phyloP scores from a whole-genome alignment of 2,329 filamentous ascomycete genomes.

The Ophiostoma sp. region DNA sequence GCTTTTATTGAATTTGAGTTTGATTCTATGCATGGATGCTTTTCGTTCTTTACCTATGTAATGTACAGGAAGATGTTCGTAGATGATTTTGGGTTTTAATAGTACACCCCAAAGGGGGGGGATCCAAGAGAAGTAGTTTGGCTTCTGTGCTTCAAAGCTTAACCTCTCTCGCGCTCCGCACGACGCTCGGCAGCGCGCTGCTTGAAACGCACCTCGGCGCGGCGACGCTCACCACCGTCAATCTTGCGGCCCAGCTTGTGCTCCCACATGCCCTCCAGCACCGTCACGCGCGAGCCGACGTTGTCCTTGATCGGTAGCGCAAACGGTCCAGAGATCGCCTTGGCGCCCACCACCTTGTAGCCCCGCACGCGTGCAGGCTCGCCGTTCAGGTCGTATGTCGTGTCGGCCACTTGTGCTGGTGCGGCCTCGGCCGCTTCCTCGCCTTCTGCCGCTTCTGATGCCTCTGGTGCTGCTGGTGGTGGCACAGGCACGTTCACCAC shows the following conservation, averaged over 20 bases:
- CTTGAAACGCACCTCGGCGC: slow-evolving; percentile 81
- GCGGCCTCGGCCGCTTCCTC: slow-evolving; percentile 23
- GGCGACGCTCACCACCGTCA: slow-evolving; percentile 89
- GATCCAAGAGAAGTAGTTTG: neutral
- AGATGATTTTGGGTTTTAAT: neutral
- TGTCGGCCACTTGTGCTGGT: neutral
- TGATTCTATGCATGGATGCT: slow-evolving; percentile 11
- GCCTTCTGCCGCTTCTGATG: slow-evolving; percentile 26
- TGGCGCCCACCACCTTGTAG: slow-evolving; percentile 62
- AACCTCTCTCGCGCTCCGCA: slow-evolving; percentile 45
- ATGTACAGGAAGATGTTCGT: slow-evolving; percentile 11
- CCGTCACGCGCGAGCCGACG: slow-evolving; percentile 58
- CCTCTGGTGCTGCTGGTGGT: neutral
- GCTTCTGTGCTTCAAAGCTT: neutral
- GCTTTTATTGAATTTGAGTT: neutral
- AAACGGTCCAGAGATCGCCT: slow-evolving; percentile 68
- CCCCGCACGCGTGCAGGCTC: slow-evolving; percentile 48
- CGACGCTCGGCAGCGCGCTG: slow-evolving; percentile 72
- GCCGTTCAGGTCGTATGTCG: slow-evolving; percentile 8
- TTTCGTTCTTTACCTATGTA: slow-evolving; percentile 12
- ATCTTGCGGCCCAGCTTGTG: slow-evolving; percentile 81
- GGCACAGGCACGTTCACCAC: slow-evolving; percentile 49
- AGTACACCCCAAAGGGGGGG: neutral
- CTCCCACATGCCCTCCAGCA: slow-evolving; percentile 91
- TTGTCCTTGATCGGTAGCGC: slow-evolving; percentile 63